Conservation (phyloP, 768 basidiomycete species). For the Leccinum boreale region DNA sequence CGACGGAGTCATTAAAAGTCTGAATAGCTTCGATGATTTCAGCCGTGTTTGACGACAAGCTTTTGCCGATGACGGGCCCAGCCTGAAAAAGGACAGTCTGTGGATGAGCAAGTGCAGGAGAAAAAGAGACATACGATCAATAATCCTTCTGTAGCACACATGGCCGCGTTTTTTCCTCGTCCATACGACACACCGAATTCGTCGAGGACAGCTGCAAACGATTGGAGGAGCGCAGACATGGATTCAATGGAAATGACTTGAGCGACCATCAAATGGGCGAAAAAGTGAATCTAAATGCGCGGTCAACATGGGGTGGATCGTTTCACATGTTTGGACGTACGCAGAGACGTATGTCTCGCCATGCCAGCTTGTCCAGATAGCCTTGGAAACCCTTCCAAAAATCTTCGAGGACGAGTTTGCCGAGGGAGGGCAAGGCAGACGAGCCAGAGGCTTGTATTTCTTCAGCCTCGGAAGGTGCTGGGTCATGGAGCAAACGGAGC, state of each 20-base stretch:
- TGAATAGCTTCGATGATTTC: slow-evolving; percentile 74
- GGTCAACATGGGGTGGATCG: slow-evolving; percentile 1
- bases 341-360: slow-evolving; percentile 86
- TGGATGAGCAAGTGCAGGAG: neutral
- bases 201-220: slow-evolving; percentile 82
- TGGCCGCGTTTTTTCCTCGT: slow-evolving; percentile 76
- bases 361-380: slow-evolving; percentile 83
- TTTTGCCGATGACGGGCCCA: slow-evolving; percentile 61
- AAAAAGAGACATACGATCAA: slow-evolving; percentile 51
- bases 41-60: slow-evolving; percentile 53
- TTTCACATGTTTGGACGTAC: slow-evolving; percentile 44
- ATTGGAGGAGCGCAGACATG: slow-evolving; percentile 75
- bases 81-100: slow-evolving; percentile 41
- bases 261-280: slow-evolving; percentile 81
- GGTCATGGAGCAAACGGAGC: slow-evolving; percentile 63
- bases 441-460: slow-evolving; percentile 25
- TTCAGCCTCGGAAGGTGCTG: slow-evolving; percentile 34
- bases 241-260: slow-evolving; percentile 74
- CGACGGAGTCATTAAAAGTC: slow-evolving; percentile 60
- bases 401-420: slow-evolving; percentile 77
- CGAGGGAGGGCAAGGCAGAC: slow-evolving; percentile 42
- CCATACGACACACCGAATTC: slow-evolving; percentile 86
- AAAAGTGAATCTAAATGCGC: slow-evolving; percentile 76
- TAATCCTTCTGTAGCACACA: slow-evolving; percentile 79
- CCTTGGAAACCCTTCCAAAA: slow-evolving; percentile 89